Evolutionary conservation across 2,329 filamentous ascomycete species (phyloP).

Genomic region (Aspergillaceae sp.): DNA sequence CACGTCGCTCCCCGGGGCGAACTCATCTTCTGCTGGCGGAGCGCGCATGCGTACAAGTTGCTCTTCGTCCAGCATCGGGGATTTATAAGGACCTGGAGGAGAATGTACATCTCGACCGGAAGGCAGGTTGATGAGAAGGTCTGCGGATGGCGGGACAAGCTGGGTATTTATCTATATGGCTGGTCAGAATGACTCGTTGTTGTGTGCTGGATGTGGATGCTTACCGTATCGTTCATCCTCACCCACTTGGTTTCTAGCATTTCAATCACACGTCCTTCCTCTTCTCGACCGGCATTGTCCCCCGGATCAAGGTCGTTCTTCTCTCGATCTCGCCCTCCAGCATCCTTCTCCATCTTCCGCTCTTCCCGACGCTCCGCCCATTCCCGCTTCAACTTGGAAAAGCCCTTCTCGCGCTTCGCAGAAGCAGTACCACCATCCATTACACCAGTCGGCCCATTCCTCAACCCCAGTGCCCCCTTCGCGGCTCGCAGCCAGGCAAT

Average conservation of each 20-base stretch:
- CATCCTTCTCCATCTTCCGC: constrained; percentile 61
- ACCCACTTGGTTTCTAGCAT: constrained; percentile 85
- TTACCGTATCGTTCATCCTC: constrained; percentile 84
- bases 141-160: constrained; percentile 59
- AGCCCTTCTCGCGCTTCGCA: constrained; percentile 19
- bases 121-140: constrained; percentile 69
- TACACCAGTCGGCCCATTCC: constrained; percentile 32
- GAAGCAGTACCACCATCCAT: constrained; percentile 36
- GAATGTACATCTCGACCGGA: constrained; percentile 77
- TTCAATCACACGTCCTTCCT: constrained; percentile 77
- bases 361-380: constrained; percentile 73
- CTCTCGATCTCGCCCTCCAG: constrained; percentile 30
- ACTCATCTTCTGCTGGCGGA: constrained; percentile 44
- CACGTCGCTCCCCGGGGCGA: constrained; percentile 29
- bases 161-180: constrained; percentile 65
- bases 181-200: constrained; percentile 2
- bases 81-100: constrained; percentile 57
- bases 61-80: constrained; percentile 56
- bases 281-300: constrained; percentile 70
- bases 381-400: constrained; percentile 59
- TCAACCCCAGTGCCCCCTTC: constrained; percentile 63
- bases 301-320: constrained; percentile 42
- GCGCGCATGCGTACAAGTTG: constrained; percentile 53
- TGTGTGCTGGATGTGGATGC: constrained; percentile 16
- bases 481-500: constrained; percentile 82